These are phyloP conservation scores for Phialophora expanda DNA, from an alignment of 2,329 filamentous ascomycete genomes.

Conservation along the genomic window DNA sequence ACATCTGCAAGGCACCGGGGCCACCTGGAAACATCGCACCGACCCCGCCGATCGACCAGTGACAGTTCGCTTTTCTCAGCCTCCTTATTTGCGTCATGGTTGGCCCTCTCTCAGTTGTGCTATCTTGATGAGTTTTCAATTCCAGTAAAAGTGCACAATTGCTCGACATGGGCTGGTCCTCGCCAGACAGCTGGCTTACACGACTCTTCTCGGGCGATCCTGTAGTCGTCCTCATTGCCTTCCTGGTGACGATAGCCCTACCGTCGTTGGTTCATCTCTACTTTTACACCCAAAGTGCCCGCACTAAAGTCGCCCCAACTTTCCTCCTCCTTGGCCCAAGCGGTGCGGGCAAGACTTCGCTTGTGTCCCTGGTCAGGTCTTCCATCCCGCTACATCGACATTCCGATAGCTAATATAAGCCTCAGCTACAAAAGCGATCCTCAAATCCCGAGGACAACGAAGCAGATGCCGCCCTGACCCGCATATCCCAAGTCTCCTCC, in stretches of 20 bases:
- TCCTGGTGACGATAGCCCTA: conserved; percentile 71
- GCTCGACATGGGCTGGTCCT: conserved; percentile 45
- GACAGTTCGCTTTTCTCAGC: conserved; percentile 12
- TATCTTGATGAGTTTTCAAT: conserved; percentile 12
- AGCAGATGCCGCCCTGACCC: conserved; percentile 65
- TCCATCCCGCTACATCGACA: conserved; percentile 13
- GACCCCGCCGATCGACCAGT: conserved; percentile 15
- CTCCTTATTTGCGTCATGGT: conserved; percentile 19
- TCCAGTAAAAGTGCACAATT: not conserved
- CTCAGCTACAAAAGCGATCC: conserved; percentile 50
- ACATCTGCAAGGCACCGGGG: conserved; percentile 16
- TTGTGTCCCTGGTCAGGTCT: conserved; percentile 72
- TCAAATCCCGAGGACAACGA: conserved; percentile 54
- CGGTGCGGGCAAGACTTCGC: conserved; percentile 83
- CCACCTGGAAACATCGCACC: not conserved
- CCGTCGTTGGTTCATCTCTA: conserved; percentile 79
- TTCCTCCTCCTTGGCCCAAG: conserved; percentile 82
- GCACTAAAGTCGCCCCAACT: conserved; percentile 71
- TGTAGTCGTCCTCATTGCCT: conserved; percentile 65
- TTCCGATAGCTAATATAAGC: conserved; percentile 19
- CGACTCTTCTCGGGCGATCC: conserved; percentile 51
- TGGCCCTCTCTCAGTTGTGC: not conserved
- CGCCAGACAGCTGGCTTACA: conserved; percentile 48
- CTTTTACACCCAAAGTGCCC: conserved; percentile 69
- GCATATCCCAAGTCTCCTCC: conserved; percentile 67